Base-by-base conservation (phyloP, 768 basidiomycete genomes). In the Cantharellus anzutake region DNA sequence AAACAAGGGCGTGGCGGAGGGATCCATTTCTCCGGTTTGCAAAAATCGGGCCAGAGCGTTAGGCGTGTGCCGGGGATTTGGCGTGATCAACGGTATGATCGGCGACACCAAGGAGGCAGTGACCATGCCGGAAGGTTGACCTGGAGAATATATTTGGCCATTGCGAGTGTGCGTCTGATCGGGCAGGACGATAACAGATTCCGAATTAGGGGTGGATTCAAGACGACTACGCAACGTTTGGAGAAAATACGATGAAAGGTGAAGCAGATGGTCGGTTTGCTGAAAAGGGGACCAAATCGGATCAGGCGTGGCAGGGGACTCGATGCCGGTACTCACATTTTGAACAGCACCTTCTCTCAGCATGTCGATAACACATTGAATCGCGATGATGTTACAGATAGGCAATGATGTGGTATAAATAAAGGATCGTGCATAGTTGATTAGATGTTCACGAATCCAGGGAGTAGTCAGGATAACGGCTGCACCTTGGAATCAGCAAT, bases 331-430 rank as follows among this genome's bases (percentile, higher is more conserved):
- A 73, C 72, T 52, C 66, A 84, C 86, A 64, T 73, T 65, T 64
- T 80, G 72, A 0, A 85, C 78, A 14, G 78, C 79, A 2, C 83
- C 82, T 39, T 84, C 75, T 61, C 78, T 74, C 2, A 96, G 74
- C 69, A 90, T 69, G 66, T 92, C 88, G 67, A 92, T 84, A 0
- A 86, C 83, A 63, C 82, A 83, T 52, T 81, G 78, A 7, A 83
- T 77, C 0, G 86, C 82, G 53, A 90, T 72, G 48, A 93, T 76
- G 66, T 81, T 90, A 7, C 83, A 77, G 64, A 81, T 80, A 62
- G 83, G 81, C 61, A 89, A 76, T 0, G 88, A 79, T 0, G 94
- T 97, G 2, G 91, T 96, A 71, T 91, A 97, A 57, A 97, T 87
- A 56, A 97, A 74, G 2, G 90, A 79, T 37, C 93, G 78, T 0